Conservation (phyloP, 1,139 yeast genomes). For the Hyphopichia buzzinii region DNA sequence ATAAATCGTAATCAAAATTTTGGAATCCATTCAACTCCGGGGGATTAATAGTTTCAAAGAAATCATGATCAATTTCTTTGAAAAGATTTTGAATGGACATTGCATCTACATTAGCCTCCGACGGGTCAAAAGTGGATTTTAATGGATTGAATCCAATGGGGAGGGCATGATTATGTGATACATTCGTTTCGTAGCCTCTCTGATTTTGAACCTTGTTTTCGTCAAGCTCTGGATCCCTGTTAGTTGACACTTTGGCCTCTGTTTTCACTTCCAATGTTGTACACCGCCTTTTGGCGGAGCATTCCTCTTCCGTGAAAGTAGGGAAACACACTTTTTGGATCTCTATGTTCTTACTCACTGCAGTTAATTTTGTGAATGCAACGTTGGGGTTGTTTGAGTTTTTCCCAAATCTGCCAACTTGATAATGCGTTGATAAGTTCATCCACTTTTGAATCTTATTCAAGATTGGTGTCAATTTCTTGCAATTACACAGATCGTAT, state of each 20-base stretch:
- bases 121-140: slow-evolving; percentile 4
- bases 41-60: slow-evolving; percentile 27
- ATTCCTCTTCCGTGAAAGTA: background rate
- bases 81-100: slow-evolving; percentile 28
- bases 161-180: too few species aligned
- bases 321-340: slow-evolving; percentile 34
- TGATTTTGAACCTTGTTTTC: too few species aligned
- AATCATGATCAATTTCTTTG: slow-evolving; percentile 31
- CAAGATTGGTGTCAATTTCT: slow-evolving; percentile 42
- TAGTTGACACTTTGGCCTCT: background rate
- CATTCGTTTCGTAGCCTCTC: too few species aligned
- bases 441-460: slow-evolving; percentile 49
- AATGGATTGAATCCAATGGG: too few species aligned
- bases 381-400: slow-evolving; percentile 5
- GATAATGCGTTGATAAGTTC: slow-evolving; percentile 19
- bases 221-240: too few species aligned
- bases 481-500: slow-evolving; percentile 35
- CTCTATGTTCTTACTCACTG: slow-evolving; percentile 45
- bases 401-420: background rate
- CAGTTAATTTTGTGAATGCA: slow-evolving; percentile 40
- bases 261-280: background rate
- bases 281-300: background rate
- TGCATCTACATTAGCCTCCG: slow-evolving; percentile 1
- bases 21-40: too few species aligned
- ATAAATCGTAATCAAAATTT: too few species aligned